Evolutionary conservation across 2,329 filamentous ascomycete species (phyloP).

Genomic region (Dactylellina haptotyla): DNA sequence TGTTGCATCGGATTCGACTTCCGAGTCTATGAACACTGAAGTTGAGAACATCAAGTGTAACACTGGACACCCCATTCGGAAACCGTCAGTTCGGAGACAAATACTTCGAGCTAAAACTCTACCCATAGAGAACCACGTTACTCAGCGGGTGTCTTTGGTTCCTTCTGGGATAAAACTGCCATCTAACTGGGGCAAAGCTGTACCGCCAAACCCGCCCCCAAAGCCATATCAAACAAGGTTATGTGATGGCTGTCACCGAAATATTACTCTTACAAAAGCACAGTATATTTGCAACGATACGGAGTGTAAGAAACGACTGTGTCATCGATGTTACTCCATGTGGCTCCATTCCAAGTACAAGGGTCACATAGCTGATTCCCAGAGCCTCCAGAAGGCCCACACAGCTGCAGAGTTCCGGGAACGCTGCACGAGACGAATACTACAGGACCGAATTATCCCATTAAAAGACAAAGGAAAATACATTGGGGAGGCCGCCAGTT

Average conservation of each 20-base stretch:
- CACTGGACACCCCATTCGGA: neutral
- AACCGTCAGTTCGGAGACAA: neutral
- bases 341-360: conserved; percentile 29
- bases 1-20: conserved; percentile 2
- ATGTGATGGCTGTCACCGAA: conserved; percentile 38
- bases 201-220: neutral
- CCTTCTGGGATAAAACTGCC: conserved; percentile 13
- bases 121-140: conserved; percentile 27
- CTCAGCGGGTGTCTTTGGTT: conserved; percentile 12
- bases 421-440: conserved; percentile 15
- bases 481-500: conserved; percentile 25
- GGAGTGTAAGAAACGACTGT: conserved; percentile 32
- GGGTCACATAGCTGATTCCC: conserved; percentile 1
- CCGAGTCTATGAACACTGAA: neutral
- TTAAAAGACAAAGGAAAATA: conserved; percentile 12
- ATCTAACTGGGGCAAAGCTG: conserved; percentile 9
- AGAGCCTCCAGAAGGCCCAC: conserved; percentile 31
- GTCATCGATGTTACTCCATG: conserved; percentile 41
- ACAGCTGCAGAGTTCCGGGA: conserved; percentile 41
- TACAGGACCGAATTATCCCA: conserved; percentile 3
- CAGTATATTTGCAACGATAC: conserved; percentile 44
- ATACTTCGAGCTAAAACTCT: conserved; percentile 19
- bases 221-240: conserved; percentile 45
- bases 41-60: neutral
- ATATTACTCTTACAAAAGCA: conserved; percentile 34